Percentiles rank a stretch among this genome's conserved stretches.
These are phyloP conservation scores for Leccinum longicurvipes DNA, from an alignment of 768 basidiomycete genomes.

Conservation along the genomic window DNA sequence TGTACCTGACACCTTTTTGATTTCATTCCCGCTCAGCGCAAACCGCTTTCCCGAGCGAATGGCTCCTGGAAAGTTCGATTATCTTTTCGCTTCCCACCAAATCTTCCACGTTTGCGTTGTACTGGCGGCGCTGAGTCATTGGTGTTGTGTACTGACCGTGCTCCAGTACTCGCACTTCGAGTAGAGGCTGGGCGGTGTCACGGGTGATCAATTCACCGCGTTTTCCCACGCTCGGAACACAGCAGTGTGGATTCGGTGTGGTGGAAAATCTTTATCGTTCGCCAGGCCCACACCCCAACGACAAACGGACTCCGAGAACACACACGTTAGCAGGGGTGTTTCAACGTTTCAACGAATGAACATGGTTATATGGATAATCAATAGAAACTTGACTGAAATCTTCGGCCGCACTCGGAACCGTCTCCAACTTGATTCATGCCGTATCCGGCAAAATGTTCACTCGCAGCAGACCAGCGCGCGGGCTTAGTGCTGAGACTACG, in stretches of 20 bases:
- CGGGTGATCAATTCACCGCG: constrained; percentile 24
- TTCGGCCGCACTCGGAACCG: constrained; percentile 24
- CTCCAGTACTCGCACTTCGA: constrained; percentile 56
- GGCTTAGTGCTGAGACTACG: constrained; percentile 18
- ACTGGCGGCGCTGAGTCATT: constrained; percentile 67
- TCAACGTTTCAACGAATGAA: constrained; percentile 22
- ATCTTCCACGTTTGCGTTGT: constrained; percentile 85
- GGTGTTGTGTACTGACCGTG: constrained; percentile 50
- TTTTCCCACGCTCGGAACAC: constrained; percentile 21
- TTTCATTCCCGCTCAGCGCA: constrained; percentile 57
- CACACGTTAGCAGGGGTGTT: constrained; percentile 29
- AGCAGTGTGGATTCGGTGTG: constrained; percentile 11
- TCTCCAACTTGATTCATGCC: constrained; percentile 8
- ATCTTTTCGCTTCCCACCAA: constrained; percentile 79
- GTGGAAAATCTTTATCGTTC: constrained; percentile 22
- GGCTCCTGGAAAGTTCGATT: constrained; percentile 75
- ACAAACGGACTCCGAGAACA: constrained; percentile 23
- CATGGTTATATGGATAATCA: constrained; percentile 30
- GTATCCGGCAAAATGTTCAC: constrained; percentile 8
- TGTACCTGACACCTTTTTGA: constrained; percentile 23
- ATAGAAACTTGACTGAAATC: constrained; percentile 24
- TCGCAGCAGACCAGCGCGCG: constrained; percentile 13
- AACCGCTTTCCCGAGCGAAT: constrained; percentile 77
- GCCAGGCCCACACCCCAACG: constrained; percentile 19
- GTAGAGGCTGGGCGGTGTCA: constrained; percentile 9